phyloP scores from a whole-genome alignment of 2,329 filamentous ascomycete species.

The Rhinocladiella mackenziei region DNA sequence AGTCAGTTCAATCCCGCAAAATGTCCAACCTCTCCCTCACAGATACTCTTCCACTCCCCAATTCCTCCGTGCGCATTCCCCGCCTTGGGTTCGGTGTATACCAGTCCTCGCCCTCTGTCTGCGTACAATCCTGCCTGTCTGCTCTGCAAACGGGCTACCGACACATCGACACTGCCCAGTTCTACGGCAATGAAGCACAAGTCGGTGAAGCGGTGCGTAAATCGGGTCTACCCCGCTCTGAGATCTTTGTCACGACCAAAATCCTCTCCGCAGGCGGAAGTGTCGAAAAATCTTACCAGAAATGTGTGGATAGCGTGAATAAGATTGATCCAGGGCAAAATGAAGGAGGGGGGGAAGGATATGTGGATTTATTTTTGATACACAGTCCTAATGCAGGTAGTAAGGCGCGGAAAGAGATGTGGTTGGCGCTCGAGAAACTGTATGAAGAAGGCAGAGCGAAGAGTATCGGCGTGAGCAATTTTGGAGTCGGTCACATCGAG shows the following conservation, averaged over 20 bases:
- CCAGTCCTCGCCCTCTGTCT: constrained; percentile 53
- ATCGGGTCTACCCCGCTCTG: constrained; percentile 53
- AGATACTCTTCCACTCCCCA: constrained; percentile 49
- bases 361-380: constrained; percentile 68
- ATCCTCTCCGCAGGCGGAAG: constrained; percentile 54
- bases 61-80: constrained; percentile 55
- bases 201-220: constrained; percentile 61
- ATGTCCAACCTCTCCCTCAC: constrained; percentile 42
- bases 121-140: constrained; percentile 54
- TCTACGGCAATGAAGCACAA: constrained; percentile 65
- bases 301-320: constrained; percentile 58
- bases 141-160: constrained; percentile 55
- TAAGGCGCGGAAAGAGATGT: constrained; percentile 57
- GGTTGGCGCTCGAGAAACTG: constrained; percentile 62
- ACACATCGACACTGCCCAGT: constrained; percentile 60
- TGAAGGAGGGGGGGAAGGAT: constrained; percentile 46
- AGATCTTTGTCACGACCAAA: constrained; percentile 69
- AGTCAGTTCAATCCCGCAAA: constrained; percentile 31
- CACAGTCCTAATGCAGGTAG: constrained; percentile 59
- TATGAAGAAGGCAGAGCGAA: constrained; percentile 57
- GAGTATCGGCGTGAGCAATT: constrained; percentile 71
- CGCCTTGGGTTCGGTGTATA: constrained; percentile 70
- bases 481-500: constrained; percentile 63
- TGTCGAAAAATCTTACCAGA: constrained; percentile 57
- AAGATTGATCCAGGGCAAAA: constrained; percentile 49